phyloP scores from a whole-genome alignment of 805 yeast genomes.

The Tetrapisispora arboricola region DNA sequence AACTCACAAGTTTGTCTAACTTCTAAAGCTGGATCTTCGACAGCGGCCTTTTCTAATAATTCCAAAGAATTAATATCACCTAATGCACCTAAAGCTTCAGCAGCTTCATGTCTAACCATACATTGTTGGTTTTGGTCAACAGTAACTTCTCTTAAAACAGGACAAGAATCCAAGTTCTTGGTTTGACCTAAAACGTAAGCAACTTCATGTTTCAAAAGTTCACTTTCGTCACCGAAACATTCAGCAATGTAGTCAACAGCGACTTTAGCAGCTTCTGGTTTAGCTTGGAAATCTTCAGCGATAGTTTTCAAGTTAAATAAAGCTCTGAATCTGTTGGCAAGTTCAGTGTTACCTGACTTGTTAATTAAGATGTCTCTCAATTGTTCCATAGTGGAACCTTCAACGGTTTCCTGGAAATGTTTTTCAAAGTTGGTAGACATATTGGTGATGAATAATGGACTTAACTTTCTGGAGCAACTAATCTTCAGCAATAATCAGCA shows the following conservation, averaged over 20 bases:
- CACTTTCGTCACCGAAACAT: slow-evolving; percentile 73
- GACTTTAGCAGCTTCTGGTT: slow-evolving; percentile 43
- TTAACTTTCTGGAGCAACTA: too few species aligned
- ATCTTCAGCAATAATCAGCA: too few species aligned
- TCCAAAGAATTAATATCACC: slow-evolving; percentile 69
- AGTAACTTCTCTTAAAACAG: slow-evolving; percentile 63
- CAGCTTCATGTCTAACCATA: slow-evolving; percentile 99
- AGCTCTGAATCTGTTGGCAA: slow-evolving; percentile 89
- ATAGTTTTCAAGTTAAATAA: slow-evolving; percentile 79
- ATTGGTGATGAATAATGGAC: not conserved
- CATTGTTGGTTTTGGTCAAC: slow-evolving; percentile 61
- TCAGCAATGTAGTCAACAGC: slow-evolving; percentile 80
- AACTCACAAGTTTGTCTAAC: slow-evolving; percentile 96
- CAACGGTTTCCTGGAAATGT: slow-evolving; percentile 30
- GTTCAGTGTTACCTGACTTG: slow-evolving; percentile 41
- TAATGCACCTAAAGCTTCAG: slow-evolving; percentile 95
- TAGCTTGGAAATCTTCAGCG: slow-evolving; percentile 59
- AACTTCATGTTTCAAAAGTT: slow-evolving; percentile 91
- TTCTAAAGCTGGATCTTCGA: slow-evolving; percentile 72
- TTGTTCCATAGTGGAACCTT: slow-evolving; percentile 43
- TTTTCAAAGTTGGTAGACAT: slow-evolving; percentile 32
- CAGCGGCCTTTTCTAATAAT: slow-evolving; percentile 50
- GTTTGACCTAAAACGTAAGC: slow-evolving; percentile 97
- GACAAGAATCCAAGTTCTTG: slow-evolving; percentile 68
- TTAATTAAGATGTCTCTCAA: slow-evolving; percentile 62